These are phyloP conservation scores for Mycena capillaripes DNA, from an alignment of 768 basidiomycete genomes.

Conservation along the genomic window DNA sequence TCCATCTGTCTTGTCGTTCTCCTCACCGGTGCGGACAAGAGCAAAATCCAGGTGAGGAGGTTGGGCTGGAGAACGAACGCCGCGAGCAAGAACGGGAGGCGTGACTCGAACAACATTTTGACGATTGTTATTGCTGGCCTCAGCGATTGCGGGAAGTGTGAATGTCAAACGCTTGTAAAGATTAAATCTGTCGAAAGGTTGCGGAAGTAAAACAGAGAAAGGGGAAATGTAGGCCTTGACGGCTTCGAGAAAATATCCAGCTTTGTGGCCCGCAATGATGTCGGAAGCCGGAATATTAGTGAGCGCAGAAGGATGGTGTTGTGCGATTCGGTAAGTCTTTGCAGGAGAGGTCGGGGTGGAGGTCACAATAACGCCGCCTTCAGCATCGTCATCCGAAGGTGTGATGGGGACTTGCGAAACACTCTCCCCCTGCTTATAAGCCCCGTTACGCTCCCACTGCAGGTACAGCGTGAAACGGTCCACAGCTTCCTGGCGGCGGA, in stretches of 20 bases:
- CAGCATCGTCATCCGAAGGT: not conserved
- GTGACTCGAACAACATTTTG: slow-evolving; percentile 18
- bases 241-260: not conserved
- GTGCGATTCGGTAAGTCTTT: not conserved
- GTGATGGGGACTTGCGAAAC: not conserved
- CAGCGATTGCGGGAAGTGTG: not conserved
- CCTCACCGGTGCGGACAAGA: not conserved
- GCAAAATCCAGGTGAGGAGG: not conserved
- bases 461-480: not conserved
- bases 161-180: slow-evolving; percentile 17
- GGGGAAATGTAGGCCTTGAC: not conserved
- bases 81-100: slow-evolving; percentile 17
- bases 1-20: not conserved
- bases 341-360: not conserved
- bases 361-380: not conserved
- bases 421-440: not conserved
- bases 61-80: not conserved
- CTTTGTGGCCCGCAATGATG: not conserved
- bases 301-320: not conserved
- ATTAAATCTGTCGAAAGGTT: not conserved
- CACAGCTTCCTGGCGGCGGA: not conserved
- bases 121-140: slow-evolving; percentile 6
- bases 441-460: not conserved
- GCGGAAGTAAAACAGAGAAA: not conserved
- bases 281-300: not conserved